A percentile compares a stretch with the other conserved stretches of the same genome.
Conservation (phyloP, 345 rosid genomes). For the Hibiscus trionum region DNA sequence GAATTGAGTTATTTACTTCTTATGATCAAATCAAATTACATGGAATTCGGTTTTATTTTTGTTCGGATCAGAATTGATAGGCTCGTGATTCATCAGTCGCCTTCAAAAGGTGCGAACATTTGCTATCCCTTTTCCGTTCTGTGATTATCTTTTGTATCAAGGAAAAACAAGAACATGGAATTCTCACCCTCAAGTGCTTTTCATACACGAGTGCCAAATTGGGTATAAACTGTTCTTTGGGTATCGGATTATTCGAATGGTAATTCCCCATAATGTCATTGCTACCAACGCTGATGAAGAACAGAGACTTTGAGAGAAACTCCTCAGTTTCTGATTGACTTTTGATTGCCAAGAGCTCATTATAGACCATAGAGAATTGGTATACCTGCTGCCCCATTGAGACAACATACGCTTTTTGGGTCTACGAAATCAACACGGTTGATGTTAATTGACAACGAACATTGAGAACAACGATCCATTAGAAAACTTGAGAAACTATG, state of each 20-base stretch:
- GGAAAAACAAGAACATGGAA: background rate
- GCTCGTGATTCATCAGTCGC: too few species aligned
- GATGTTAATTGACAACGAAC: conserved; percentile 4
- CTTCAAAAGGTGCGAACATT: too few species aligned
- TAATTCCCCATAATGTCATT: conserved; percentile 36
- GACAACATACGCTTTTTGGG: conserved; percentile 20
- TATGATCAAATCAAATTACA: background rate
- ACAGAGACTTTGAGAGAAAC: conserved; percentile 28
- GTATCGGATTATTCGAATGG: conserved; percentile 15
- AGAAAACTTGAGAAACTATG: background rate
- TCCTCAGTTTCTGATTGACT: conserved; percentile 20
- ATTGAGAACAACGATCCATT: background rate
- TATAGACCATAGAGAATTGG: conserved; percentile 22
- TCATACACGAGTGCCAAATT: conserved; percentile 26
- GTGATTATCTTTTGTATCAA: too few species aligned
- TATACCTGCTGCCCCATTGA: conserved; percentile 31
- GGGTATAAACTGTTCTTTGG: conserved; percentile 28
- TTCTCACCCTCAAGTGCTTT: conserved; percentile 29
- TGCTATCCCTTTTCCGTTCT: background rate
- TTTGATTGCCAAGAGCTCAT: conserved; percentile 12
- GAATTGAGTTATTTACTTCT: background rate
- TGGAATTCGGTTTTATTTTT: too few species aligned
- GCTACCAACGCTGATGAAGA: conserved; percentile 52
- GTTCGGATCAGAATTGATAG: too few species aligned
- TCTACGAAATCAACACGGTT: background rate